Conservation (phyloP, 768 basidiomycete species). For the Calocera cornea region DNA sequence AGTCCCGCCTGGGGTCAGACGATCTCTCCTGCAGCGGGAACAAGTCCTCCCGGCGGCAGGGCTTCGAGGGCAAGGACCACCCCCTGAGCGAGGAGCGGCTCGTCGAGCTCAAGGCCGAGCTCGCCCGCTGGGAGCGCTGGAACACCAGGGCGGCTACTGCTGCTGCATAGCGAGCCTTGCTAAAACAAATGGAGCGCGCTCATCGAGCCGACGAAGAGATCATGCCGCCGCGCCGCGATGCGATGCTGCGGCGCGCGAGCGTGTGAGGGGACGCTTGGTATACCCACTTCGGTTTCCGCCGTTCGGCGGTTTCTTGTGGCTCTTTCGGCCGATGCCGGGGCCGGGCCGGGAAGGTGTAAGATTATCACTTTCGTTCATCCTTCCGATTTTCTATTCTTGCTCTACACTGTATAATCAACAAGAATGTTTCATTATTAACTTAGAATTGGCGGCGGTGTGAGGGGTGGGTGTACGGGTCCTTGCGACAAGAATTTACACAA, state of each 20-base stretch:
- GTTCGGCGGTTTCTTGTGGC: too few relatives aligned
- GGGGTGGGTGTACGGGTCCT: too few relatives aligned
- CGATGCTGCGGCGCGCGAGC: too few relatives aligned
- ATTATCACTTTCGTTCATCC: not conserved
- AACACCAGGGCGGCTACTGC: not conserved
- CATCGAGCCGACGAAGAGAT: too few relatives aligned
- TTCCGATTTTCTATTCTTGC: not conserved
- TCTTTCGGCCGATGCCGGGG: too few relatives aligned
- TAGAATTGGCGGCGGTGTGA: too few relatives aligned
- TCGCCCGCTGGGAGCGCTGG: conserved; percentile 48
- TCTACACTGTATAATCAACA: conserved; percentile 6
- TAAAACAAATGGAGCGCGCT: too few relatives aligned
- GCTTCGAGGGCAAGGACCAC: conserved; percentile 40
- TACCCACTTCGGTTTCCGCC: not conserved
- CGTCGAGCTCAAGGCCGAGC: conserved; percentile 46
- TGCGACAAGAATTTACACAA: too few relatives aligned
- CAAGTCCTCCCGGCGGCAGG: conserved; percentile 32
- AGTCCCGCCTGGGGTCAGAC: conserved; percentile 25
- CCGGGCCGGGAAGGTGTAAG: not conserved
- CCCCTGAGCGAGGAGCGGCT: conserved; percentile 56
- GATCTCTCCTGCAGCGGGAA: conserved; percentile 13
- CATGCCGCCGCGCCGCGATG: too few relatives aligned
- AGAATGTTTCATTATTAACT: too few relatives aligned
- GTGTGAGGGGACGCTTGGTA: not conserved
- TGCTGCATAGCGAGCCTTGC: not conserved